These are phyloP conservation scores for Lumnitzera racemosa DNA, from an alignment of 345 rosid genomes.

Conservation along the genomic window DNA sequence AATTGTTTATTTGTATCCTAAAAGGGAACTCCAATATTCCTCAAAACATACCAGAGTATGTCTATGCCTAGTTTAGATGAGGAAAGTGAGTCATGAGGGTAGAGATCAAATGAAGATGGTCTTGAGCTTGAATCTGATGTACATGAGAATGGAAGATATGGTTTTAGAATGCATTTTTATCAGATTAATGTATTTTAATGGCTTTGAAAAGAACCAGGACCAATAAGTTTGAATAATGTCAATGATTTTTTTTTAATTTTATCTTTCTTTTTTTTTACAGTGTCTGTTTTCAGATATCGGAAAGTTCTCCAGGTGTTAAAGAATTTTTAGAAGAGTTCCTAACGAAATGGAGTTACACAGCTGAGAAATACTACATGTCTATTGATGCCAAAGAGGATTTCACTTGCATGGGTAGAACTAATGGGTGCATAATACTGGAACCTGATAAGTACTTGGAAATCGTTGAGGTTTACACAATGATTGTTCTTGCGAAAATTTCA, in stretches of 20 bases:
- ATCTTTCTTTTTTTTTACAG: conserved; percentile 20
- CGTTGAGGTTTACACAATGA: conserved; percentile 59
- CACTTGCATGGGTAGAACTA: conserved; percentile 21
- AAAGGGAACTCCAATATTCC: too few relatives aligned
- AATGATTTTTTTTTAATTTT: not conserved
- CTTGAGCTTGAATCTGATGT: too few relatives aligned
- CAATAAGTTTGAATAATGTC: not conserved
- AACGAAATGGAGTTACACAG: conserved; percentile 52
- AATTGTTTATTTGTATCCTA: too few relatives aligned
- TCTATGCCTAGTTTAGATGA: too few relatives aligned
- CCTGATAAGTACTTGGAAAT: conserved; percentile 47
- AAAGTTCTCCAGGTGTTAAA: conserved; percentile 36
- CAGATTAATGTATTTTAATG: not conserved
- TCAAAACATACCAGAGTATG: too few relatives aligned
- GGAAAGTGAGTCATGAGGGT: too few relatives aligned
- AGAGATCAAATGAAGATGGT: too few relatives aligned
- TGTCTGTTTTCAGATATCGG: conserved; percentile 71
- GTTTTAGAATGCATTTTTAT: conserved; percentile 1
- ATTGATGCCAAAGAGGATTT: conserved; percentile 18
- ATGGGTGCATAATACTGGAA: conserved; percentile 27
- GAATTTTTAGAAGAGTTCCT: conserved; percentile 76
- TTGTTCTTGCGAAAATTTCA: conserved; percentile 46
- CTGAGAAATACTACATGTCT: conserved; percentile 32
- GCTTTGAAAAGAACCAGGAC: not conserved
- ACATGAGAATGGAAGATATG: not conserved